Base-by-base conservation (phyloP, 2,329 filamentous ascomycete species). In the Calonectria montana region DNA sequence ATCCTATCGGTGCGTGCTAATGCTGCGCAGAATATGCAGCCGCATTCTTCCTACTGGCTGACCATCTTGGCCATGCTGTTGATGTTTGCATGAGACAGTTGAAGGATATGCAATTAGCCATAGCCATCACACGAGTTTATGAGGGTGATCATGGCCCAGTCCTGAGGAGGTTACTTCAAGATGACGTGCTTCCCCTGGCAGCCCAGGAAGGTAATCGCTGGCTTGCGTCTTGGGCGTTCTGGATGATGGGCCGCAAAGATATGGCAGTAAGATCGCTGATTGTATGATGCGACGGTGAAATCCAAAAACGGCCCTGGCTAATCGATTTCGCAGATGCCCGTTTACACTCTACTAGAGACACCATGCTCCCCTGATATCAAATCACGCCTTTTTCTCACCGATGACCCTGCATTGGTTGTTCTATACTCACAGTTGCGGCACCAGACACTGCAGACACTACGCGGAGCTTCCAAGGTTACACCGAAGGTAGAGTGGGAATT, bases 171-270 rank as follows among this genome's bases (percentile, higher is more conserved):
- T 87, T 99, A 10, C 86, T 99, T 1, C 91, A 94, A 78, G 94
- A 97, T 13, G 94, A 93, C 72, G 90, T 98, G 2, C 87, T 98
- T 0, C 90, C 92, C 0, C 85, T 94, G 73, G 97, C 97, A 21
- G 91, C 94, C 0, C 89, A 91, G 47, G 92, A 96, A 74, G 95
- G 95, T 2, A 96, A 99, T 80, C 90, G 96, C 69, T 99, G 97
- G 96, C 90, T 98, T 70, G 94, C 96, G 13, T 97, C 94, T 0
- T 99, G 97, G 97, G 94, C 94, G 2, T 98, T 98, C 81, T 97
- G 95, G 93, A 94, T 98, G 88, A 88, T 98, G 6, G 91, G 91
- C 43, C 90, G 94, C 73, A 91, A 92, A 72, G 94, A 97, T 76
- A 94, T 95, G 87, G 94, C 96, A 7, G 95, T 98, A 8, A 91